Base-by-base conservation (phyloP, 225 moss, liverwort and hornwort species). In the Polytrichum commune region DNA sequence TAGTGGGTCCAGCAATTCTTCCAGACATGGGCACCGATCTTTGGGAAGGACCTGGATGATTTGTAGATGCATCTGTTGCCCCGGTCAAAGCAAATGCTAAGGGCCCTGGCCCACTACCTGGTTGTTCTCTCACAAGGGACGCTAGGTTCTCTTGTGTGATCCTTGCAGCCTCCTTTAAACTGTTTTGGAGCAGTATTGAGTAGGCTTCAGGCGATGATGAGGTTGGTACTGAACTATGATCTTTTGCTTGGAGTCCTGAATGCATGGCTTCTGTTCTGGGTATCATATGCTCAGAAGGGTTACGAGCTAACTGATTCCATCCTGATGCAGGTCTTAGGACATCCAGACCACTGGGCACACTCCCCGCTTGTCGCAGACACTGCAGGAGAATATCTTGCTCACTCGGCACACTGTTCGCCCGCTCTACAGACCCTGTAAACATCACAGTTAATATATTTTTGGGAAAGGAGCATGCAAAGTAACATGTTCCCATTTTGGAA, bases 381-480 rank as follows among this genome's bases (percentile, higher is more conserved):
- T 92, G 90, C 69, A 93, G 71, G 0, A 97, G 82, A 54, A 86
- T 75, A 53, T 92, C 92, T 56, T 80, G 87, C 7, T 97, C 93
- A 71, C 86, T 93, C 0, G 81, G 77, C 18, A 89, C 83, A 33
- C 88, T 86, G 74, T 73, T 91, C n/a, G 74, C 79, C 29, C 87
- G 85, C 77, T 91, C 93, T 55, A 86, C 72, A 22, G 96, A 84
- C 29, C 78, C 87, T 62, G 77, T 71, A 9, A 77, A 80, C 80
- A 80, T 55, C 24, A 60, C 29, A 54, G 46, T 46, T 10, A 13
- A 46, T 3, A 32, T 46, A 13, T 38, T 46, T 2, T 46, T 46
- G 46, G 16, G 7, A 32, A 16, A 46, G 46, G 46, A 46, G 16
- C 13, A 16, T 32, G 1, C 32, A 7, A 32, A 32, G 32, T 32